Evolutionary conservation across 257 asterid species (phyloP).

Genomic region (Rehmannia glutinosa): DNA sequence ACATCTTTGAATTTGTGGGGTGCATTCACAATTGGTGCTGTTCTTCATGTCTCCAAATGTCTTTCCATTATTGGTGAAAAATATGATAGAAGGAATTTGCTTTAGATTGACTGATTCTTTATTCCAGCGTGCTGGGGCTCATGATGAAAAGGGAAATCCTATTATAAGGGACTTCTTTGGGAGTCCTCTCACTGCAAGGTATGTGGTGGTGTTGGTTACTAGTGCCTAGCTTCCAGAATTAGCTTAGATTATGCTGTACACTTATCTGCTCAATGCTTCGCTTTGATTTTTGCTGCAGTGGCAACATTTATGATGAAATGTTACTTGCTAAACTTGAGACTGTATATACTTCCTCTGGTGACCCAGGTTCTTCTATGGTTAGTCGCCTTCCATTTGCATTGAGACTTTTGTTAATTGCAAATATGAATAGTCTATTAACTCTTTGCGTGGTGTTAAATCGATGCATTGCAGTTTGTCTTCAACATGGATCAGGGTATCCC

Average conservation of each 20-base stretch:
- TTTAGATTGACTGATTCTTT: conserved; percentile 11
- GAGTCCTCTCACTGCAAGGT: conserved; percentile 99
- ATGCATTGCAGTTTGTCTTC: conserved; percentile 61
- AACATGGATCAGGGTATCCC: conserved; percentile 98
- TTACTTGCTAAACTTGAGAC: conserved; percentile 89
- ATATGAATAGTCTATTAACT: conserved; percentile 2
- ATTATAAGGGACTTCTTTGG: conserved; percentile 90
- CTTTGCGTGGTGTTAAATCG: conserved; percentile 1
- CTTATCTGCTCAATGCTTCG: neutral
- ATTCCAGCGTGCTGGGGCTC: conserved; percentile 84
- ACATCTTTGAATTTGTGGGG: neutral
- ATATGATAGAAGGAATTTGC: neutral
- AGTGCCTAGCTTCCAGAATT: neutral
- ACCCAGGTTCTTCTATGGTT: conserved; percentile 90
- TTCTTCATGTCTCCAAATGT: neutral
- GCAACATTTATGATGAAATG: conserved; percentile 86
- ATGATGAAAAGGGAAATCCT: conserved; percentile 82
- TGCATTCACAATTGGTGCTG: neutral
- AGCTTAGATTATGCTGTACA: conserved; percentile 1
- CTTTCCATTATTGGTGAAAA: conserved; percentile 2
- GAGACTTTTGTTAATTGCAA: conserved; percentile 1
- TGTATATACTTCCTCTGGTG: conserved; percentile 82
- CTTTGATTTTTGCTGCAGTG: conserved; percentile 52
- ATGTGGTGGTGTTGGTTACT: conserved; percentile 10
- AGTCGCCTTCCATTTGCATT: conserved; percentile 23